Evolutionary conservation across 768 basidiomycete species (phyloP).

Genomic region (Trametes gibbosa): DNA sequence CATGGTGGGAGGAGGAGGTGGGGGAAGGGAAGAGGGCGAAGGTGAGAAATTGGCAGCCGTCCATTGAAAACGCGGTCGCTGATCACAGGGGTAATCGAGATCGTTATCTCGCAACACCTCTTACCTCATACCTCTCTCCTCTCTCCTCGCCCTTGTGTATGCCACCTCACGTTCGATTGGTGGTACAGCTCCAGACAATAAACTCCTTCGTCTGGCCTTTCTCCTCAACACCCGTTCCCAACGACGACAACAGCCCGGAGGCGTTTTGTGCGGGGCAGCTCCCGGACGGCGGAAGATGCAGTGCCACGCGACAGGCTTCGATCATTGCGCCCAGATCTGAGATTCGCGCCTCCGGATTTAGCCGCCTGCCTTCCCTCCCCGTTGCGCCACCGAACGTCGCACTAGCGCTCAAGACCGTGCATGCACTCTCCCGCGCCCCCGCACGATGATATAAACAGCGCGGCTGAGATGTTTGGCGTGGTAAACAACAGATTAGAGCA

Average conservation of each 20-base stretch:
- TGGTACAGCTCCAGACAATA: background rate
- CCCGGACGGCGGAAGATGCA: slow-evolving; percentile 14
- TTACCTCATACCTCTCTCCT: slow-evolving; percentile 18
- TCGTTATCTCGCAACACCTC: slow-evolving; percentile 28
- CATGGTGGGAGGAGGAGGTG: slow-evolving; percentile 40
- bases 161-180: too few relatives aligned
- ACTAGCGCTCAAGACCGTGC: background rate
- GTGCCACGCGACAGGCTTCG: slow-evolving; percentile 17
- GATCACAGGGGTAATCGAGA: slow-evolving; percentile 34
- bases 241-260: background rate
- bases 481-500: too few relatives aligned
- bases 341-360: slow-evolving; percentile 15
- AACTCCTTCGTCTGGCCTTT: too few relatives aligned
- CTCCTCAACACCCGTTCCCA: background rate
- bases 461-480: too few relatives aligned
- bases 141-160: background rate
- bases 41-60: slow-evolving; percentile 25
- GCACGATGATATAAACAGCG: too few relatives aligned
- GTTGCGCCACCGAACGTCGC: slow-evolving; percentile 9
- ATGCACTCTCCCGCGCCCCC: background rate
- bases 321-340: slow-evolving; percentile 13
- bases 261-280: slow-evolving; percentile 8
- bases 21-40: slow-evolving; percentile 24
- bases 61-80: slow-evolving; percentile 28
- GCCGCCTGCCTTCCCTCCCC: slow-evolving; percentile 14